Evolutionary conservation across 768 basidiomycete genomes (phyloP).

Genomic region (Russula lepida): DNA sequence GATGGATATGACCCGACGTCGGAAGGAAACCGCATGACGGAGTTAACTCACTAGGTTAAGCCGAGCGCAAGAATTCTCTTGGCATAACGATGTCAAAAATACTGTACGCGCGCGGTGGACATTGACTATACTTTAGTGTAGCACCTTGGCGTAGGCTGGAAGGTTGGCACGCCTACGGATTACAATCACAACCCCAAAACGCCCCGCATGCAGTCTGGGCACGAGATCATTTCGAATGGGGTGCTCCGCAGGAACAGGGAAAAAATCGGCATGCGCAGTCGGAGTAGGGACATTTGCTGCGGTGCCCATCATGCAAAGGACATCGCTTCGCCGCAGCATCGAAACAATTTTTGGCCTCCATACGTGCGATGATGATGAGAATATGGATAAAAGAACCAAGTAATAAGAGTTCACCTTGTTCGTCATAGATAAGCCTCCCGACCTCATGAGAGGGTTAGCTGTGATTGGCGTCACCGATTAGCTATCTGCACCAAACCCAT

Average conservation of each 20-base stretch:
- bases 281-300: not conserved
- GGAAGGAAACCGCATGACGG: not conserved
- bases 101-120: not conserved
- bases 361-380: not conserved
- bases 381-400: not conserved
- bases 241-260: not conserved
- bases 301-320: too few species aligned
- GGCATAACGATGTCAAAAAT: not conserved
- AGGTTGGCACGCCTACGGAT: not conserved
- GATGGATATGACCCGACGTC: too few species aligned
- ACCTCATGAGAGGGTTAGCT: not conserved
- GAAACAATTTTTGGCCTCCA: not conserved
- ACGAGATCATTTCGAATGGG: not conserved
- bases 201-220: not conserved
- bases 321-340: not conserved
- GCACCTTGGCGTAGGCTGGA: not conserved
- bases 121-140: not conserved
- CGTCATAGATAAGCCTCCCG: not conserved
- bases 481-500: not conserved
- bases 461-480: not conserved
- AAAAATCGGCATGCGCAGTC: not conserved
- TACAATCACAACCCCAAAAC: not conserved
- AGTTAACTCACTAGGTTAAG: not conserved
- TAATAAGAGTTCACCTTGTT: not conserved
- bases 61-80: not conserved